These are phyloP conservation scores for Potentilla sterilis DNA, from an alignment of 306 rosid species.

Conservation along the genomic window DNA sequence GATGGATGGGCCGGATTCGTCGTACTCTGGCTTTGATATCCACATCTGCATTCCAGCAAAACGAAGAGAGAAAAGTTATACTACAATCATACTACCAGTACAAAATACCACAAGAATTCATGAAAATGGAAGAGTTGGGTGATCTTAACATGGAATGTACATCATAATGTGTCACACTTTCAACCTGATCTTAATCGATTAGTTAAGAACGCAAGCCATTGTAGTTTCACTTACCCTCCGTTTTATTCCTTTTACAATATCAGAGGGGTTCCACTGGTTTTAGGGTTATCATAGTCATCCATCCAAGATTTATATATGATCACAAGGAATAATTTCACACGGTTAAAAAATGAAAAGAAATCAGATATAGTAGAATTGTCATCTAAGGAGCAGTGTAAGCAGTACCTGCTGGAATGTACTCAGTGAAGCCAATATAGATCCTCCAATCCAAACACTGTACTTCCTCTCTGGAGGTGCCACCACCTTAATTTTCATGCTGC, in stretches of 20 bases:
- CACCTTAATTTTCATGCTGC: slow-evolving; percentile 43
- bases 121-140: not conserved
- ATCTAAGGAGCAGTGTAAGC: not conserved
- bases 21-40: slow-evolving; percentile 44
- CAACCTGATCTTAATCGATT: not conserved
- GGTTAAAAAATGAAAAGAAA: not conserved
- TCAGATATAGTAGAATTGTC: not conserved
- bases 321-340: not conserved
- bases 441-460: slow-evolving; percentile 48
- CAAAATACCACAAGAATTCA: not conserved
- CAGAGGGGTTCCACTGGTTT: not conserved
- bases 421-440: slow-evolving; percentile 44
- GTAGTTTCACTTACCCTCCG: not conserved
- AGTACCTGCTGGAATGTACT: slow-evolving; percentile 49
- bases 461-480: slow-evolving; percentile 45
- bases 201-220: not conserved
- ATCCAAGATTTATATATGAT: not conserved
- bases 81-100: not conserved
- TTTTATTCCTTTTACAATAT: not conserved
- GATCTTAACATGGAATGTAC: not conserved
- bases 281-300: not conserved
- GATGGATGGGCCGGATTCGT: slow-evolving; percentile 42
- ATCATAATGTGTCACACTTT: not conserved
- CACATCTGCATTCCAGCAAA: slow-evolving; percentile 34
- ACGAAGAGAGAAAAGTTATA: not conserved